Percentiles rank a stretch among this genome's conserved stretches.
These are phyloP conservation scores for Pythium dissotocum DNA, from an alignment of 352 stramenopile species.

Conservation along the genomic window DNA sequence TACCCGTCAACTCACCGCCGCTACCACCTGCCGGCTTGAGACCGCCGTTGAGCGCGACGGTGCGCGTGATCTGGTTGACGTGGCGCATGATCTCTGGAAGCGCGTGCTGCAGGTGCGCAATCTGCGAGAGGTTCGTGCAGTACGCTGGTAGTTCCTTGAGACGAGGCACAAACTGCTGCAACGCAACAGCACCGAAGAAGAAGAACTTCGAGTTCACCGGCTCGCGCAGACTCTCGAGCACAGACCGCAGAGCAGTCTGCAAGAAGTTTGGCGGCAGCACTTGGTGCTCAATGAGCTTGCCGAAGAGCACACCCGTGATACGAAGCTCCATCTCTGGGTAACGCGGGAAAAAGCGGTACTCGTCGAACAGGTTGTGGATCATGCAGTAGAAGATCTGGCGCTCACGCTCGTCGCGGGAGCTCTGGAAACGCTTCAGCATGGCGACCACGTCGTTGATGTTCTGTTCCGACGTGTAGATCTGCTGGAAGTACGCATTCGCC, in stretches of 20 bases:
- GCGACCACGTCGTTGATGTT: conserved; percentile 97
- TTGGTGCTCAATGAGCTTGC: conserved; percentile 98
- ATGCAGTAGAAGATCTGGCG: conserved; percentile 99
- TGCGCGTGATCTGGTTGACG: conserved; percentile 80
- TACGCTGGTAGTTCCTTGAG: conserved; percentile 98
- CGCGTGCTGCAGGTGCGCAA: conserved; percentile 95
- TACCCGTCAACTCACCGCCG: conserved; percentile 1
- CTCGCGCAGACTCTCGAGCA: conserved; percentile 96
- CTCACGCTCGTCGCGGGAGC: conserved; percentile 93
- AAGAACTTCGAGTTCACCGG: conserved; percentile 98
- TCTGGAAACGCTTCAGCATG: conserved; percentile 99
- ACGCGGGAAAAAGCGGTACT: conserved; percentile 99
- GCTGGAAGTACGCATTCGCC: conserved; percentile 98
- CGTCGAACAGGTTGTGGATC: conserved; percentile 99
- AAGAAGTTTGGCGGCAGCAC: conserved; percentile 97
- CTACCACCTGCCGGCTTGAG: conserved; percentile 18
- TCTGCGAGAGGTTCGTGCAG: conserved; percentile 97
- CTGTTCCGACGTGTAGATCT: conserved; percentile 99
- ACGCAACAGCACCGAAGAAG: conserved; percentile 97
- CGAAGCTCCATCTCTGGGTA: conserved; percentile 99
- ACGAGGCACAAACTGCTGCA: conserved; percentile 97
- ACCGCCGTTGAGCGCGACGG: conserved; percentile 45
- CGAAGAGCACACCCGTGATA: conserved; percentile 98
- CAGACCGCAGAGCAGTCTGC: conserved; percentile 96
- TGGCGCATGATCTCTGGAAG: conserved; percentile 92